phyloP scores from a whole-genome alignment of 129 eudicot species.

The Flaveria ramosissima region DNA sequence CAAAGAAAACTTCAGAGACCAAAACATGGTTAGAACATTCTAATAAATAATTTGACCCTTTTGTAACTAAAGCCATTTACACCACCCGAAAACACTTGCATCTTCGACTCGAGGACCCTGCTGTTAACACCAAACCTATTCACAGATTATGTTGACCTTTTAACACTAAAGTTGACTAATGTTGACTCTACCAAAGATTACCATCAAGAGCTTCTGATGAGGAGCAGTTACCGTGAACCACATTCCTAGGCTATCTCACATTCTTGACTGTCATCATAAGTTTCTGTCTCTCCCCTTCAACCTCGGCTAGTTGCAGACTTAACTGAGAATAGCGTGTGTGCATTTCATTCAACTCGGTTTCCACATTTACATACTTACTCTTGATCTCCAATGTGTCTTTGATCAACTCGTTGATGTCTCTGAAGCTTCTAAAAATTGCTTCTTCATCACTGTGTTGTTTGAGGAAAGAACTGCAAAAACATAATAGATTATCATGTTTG shows the following conservation, averaged over 20 bases:
- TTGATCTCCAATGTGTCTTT: slow-evolving; percentile 81
- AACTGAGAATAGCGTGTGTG: slow-evolving; percentile 82
- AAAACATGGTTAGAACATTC: slow-evolving; percentile 25
- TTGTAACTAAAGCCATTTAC: slow-evolving; percentile 38
- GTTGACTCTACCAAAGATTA: slow-evolving; percentile 35
- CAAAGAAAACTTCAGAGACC: slow-evolving; percentile 20
- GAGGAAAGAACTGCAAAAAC: slow-evolving; percentile 68
- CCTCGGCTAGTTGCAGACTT: slow-evolving; percentile 94
- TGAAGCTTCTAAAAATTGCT: slow-evolving; percentile 79
- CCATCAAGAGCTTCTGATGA: slow-evolving; percentile 41
- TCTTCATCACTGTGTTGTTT: slow-evolving; percentile 85
- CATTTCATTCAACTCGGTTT: slow-evolving; percentile 80
- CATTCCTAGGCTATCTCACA: slow-evolving; percentile 55
- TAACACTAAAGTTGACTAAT: slow-evolving; percentile 25
- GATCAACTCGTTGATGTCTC: slow-evolving; percentile 83
- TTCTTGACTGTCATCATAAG: slow-evolving; percentile 79
- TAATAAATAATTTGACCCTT: slow-evolving; percentile 27
- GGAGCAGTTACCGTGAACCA: slow-evolving; percentile 1
- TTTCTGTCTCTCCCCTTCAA: slow-evolving; percentile 97
- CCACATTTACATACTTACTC: slow-evolving; percentile 55
- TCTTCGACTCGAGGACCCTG: slow-evolving; percentile 17
- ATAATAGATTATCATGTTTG: not conserved
- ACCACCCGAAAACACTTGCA: slow-evolving; percentile 24
- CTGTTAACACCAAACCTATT: slow-evolving; percentile 33
- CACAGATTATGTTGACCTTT: slow-evolving; percentile 31